Percentiles rank a stretch among this genome's conserved stretches.
Evolutionary conservation across 2,329 filamentous ascomycete species (phyloP).

Genomic region (Phoma herbarum): DNA sequence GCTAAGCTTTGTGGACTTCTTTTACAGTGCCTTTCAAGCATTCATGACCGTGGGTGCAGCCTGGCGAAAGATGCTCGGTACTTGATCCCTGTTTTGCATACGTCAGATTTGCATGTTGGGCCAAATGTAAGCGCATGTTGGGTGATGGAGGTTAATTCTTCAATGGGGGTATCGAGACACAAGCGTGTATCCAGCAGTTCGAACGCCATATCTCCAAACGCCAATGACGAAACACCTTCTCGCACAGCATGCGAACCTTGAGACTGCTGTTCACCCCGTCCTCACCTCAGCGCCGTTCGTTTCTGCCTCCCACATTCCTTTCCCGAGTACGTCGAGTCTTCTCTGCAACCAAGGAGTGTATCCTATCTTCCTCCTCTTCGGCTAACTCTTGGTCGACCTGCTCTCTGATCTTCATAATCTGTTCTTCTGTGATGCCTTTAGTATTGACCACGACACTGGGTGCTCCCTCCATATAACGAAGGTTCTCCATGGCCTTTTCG

Average conservation of each 20-base stretch:
- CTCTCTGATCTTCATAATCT: constrained; percentile 63
- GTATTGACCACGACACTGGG: constrained; percentile 81
- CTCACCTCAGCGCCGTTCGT: constrained; percentile 46
- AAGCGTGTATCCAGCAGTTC: not conserved
- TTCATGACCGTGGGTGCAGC: not conserved
- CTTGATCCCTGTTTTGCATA: not conserved
- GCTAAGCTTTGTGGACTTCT: constrained; percentile 19
- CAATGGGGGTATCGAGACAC: constrained; percentile 17
- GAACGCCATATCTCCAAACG: constrained; percentile 11
- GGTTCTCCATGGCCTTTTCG: constrained; percentile 80
- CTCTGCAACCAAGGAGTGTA: constrained; percentile 64
- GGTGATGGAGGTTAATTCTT: not conserved
- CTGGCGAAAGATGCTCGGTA: not conserved
- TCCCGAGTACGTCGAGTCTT: constrained; percentile 53
- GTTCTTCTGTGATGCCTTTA: constrained; percentile 78
- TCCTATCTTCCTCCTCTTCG: constrained; percentile 69
- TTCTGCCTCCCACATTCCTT: constrained; percentile 56
- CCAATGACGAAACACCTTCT: not conserved
- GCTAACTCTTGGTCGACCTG: constrained; percentile 73
- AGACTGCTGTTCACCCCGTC: not conserved
- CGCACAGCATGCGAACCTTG: not conserved
- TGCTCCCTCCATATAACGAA: constrained; percentile 83
- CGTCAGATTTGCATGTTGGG: not conserved
- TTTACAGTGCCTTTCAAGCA: not conserved
- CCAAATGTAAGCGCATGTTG: not conserved